These are phyloP conservation scores for Pulveroboletus sp. DNA, from an alignment of 768 basidiomycete genomes.

Conservation along the genomic window DNA sequence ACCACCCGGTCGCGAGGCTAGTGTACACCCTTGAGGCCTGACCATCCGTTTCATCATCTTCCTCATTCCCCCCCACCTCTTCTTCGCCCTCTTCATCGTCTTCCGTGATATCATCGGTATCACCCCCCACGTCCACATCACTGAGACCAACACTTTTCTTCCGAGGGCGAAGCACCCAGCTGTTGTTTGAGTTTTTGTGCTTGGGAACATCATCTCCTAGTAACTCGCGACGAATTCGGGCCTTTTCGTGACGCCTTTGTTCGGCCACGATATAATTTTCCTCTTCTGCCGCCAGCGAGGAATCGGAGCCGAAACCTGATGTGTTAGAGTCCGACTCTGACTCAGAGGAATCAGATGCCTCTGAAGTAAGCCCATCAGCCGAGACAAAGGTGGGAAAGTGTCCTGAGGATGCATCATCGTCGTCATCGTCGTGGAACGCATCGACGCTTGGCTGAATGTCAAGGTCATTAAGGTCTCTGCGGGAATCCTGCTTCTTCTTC, in stretches of 20 bases:
- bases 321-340: conserved; percentile 33
- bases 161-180: conserved; percentile 68
- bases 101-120: conserved; percentile 52
- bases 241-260: conserved; percentile 40
- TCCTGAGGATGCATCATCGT: conserved; percentile 30
- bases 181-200: conserved; percentile 38
- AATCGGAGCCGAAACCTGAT: conserved; percentile 47
- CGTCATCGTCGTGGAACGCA: conserved; percentile 27
- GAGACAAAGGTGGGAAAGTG: conserved; percentile 67
- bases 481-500: conserved; percentile 11
- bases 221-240: conserved; percentile 57
- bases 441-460: conserved; percentile 36
- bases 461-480: conserved; percentile 20
- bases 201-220: conserved; percentile 49
- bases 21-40: conserved; percentile 41
- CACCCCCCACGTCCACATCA: conserved; percentile 62
- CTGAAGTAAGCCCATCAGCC: conserved; percentile 52
- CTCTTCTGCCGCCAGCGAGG: conserved; percentile 57
- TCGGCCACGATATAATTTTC: conserved; percentile 54
- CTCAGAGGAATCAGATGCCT: conserved; percentile 43
- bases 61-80: conserved; percentile 36
- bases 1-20: conserved; percentile 73
- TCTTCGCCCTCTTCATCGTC: conserved; percentile 52
- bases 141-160: conserved; percentile 64
- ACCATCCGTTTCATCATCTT: conserved; percentile 43